Conservation (phyloP, 1,284 basidiomycete species). For the Austroboletus novae-zelandiae region DNA sequence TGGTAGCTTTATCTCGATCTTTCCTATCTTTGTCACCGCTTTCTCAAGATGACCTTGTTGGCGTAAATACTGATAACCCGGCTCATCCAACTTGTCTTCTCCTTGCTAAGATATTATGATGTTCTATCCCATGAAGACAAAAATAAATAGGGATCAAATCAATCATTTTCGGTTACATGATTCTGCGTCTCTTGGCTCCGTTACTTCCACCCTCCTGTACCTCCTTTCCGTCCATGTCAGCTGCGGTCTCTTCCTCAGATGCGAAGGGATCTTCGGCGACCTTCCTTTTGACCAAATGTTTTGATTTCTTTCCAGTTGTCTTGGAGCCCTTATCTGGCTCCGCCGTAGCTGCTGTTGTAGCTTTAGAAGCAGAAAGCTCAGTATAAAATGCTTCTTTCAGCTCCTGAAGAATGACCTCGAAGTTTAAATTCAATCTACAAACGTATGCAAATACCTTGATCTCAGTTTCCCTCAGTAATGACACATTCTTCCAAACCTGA, state of each 20-base stretch:
- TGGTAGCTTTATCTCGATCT: background rate
- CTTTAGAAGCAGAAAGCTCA: slow-evolving; percentile 36
- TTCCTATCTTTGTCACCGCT: background rate
- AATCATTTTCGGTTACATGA: background rate
- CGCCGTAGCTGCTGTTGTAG: slow-evolving; percentile 15
- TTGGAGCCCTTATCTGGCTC: slow-evolving; percentile 21
- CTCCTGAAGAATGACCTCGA: slow-evolving; percentile 36
- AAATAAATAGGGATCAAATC: background rate
- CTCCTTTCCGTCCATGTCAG: slow-evolving; percentile 2
- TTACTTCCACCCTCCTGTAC: slow-evolving; percentile 4
- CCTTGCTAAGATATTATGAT: too few relatives aligned
- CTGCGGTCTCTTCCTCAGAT: slow-evolving; percentile 42
- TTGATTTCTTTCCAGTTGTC: slow-evolving; percentile 36
- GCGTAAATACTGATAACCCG: too few relatives aligned
- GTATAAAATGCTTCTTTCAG: slow-evolving; percentile 58
- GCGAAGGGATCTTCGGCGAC: slow-evolving; percentile 43
- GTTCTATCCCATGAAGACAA: background rate
- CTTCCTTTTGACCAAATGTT: slow-evolving; percentile 42
- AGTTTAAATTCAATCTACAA: background rate
- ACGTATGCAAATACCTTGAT: slow-evolving; percentile 45
- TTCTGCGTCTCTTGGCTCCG: slow-evolving; percentile 16
- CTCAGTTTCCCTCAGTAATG: slow-evolving; percentile 56
- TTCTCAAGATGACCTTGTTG: background rate
- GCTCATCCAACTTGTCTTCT: too few relatives aligned
- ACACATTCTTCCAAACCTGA: slow-evolving; percentile 65